Base-by-base conservation (phyloP, 495 filamentous ascomycete genomes). In the Podospora conica region DNA sequence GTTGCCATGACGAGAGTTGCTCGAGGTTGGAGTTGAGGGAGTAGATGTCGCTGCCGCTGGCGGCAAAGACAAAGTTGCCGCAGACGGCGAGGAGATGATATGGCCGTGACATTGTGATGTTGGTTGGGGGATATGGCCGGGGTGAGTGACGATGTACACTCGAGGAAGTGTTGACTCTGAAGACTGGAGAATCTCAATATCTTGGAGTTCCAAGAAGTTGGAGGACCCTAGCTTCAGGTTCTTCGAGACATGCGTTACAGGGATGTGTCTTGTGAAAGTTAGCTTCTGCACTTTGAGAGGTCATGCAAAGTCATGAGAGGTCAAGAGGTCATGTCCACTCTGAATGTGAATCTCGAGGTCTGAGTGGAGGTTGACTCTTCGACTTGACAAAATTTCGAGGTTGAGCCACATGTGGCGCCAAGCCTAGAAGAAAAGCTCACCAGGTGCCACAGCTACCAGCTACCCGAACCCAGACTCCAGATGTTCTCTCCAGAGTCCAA, bases 61-160 rank as follows among this genome's bases (percentile, higher is more conserved):
- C 80, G 29, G 81, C 81, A 59, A 82, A 73, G 9, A 83, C 59
- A 20, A 77, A 53, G 60, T 70, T 65, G 61, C 79, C 77, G 60
- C 67, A 70, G 8, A 71, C 76, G 31, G 75, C 72, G 57, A 82
- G 66, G n/a, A 78, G 71, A 31, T 81, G 78, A 53, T 80, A 83
- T 31, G 81, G 79, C 48, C 76, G 31, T 12, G 61, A 64, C 77
- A 79, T 78, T 15, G 0, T 67, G 62, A 48, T 53, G 24, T 9
- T n/a, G 40, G 40, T 48, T n/a, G 40, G 15, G 15, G 5, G 6
- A 48, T n/a, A n/a, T n/a, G 40, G 40, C 15, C 18, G 40, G 40
- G n/a, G 33, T 3, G 4, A n/a, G 40, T 48, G 40, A n/a, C 18
- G 40, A 1, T 6, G 40, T n/a, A 8, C 18, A n/a, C 15, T n/a